Conservation (phyloP, 164 flowering plant genomes). For the Vitis rupestris region DNA sequence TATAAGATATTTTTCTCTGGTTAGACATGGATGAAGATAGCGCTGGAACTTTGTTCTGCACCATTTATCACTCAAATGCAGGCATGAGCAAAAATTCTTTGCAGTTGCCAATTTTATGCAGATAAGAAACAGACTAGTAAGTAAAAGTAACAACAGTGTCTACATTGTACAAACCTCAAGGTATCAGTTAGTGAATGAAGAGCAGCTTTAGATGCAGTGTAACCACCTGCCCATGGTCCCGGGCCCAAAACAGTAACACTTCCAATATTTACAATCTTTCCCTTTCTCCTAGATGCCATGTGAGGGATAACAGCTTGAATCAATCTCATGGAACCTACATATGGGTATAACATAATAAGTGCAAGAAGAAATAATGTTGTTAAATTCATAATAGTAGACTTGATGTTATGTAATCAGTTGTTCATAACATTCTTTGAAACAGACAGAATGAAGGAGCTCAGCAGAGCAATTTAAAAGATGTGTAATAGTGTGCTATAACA, state of each 20-base stretch:
- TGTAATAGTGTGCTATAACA: no score
- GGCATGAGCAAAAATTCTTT: not conserved
- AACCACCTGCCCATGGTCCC: slow-evolving; percentile 88
- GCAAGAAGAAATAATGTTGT: not conserved
- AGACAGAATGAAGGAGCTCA: no score
- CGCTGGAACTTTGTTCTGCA: no score
- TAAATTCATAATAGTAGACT: not conserved
- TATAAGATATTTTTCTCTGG: not conserved
- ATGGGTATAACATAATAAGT: not conserved
- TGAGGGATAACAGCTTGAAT: slow-evolving; percentile 91
- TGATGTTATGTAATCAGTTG: no score
- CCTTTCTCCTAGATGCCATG: slow-evolving; percentile 76
- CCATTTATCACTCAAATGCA: no score
- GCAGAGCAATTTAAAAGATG: no score
- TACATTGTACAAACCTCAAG: slow-evolving; percentile 51
- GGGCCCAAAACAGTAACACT: slow-evolving; percentile 76
- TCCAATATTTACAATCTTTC: slow-evolving; percentile 86
- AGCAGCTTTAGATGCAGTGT: slow-evolving; percentile 86
- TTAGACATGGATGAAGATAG: no score
- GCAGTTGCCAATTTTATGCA: not conserved
- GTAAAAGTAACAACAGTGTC: not conserved
- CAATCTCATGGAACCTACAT: slow-evolving; percentile 71
- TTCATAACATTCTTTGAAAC: no score
- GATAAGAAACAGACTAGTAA: not conserved
- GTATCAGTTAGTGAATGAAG: slow-evolving; percentile 75